A percentile compares a stretch with the other conserved stretches of the same genome.
phyloP scores from a whole-genome alignment of 2,329 filamentous ascomycete species.

The Aquanectria penicillioides region DNA sequence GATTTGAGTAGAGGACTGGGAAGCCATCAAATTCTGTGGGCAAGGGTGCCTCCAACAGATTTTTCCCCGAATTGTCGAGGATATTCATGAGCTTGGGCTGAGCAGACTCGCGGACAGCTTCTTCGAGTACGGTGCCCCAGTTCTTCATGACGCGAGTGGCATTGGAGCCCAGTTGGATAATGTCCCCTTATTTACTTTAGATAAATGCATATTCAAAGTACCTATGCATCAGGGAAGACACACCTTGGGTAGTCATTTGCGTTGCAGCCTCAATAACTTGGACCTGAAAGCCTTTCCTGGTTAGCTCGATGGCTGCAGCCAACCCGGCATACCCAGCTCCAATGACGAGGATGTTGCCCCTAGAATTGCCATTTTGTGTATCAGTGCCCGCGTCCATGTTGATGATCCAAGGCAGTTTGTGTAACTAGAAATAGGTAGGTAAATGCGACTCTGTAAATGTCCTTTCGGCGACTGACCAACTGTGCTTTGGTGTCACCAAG shows the following conservation, averaged over 20 bases:
- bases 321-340: neutral
- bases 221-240: too few relatives aligned
- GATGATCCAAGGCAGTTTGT: too few relatives aligned
- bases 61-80: neutral
- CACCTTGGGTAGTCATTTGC: neutral
- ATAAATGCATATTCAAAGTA: too few relatives aligned
- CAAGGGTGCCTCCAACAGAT: neutral
- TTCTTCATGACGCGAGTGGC: neutral
- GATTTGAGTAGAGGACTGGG: constrained; percentile 1
- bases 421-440: too few relatives aligned
- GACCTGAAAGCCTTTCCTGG: neutral
- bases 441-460: too few relatives aligned
- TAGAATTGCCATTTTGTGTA: too few relatives aligned
- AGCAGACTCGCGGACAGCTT: neutral
- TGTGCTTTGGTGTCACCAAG: too few relatives aligned
- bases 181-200: too few relatives aligned
- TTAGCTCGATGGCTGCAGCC: neutral
- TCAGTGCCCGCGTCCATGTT: too few relatives aligned
- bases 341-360: neutral
- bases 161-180: constrained; percentile 5
- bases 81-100: neutral
- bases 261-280: neutral
- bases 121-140: neutral
- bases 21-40: neutral
- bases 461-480: too few relatives aligned